A percentile compares a stretch with the other conserved stretches of the same genome.
Conservation (phyloP, 305 asterid species). For the Rubia peregrina region DNA sequence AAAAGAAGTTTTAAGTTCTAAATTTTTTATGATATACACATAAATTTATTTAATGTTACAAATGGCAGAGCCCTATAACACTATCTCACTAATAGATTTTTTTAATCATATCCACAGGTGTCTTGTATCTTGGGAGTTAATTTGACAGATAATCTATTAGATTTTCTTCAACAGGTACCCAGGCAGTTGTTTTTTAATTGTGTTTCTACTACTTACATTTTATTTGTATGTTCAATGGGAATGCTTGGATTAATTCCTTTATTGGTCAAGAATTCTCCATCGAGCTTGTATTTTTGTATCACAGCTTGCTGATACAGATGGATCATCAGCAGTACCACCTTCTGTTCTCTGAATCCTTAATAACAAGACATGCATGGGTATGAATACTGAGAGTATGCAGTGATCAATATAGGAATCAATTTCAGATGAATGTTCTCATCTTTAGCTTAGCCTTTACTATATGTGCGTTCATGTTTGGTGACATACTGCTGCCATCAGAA, state of each 20-base stretch:
- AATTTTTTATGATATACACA: not conserved
- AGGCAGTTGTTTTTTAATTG: slow-evolving; percentile 9
- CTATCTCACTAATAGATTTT: not conserved
- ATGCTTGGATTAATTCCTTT: not conserved
- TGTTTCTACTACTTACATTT: not conserved
- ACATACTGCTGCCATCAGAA: slow-evolving; percentile 75
- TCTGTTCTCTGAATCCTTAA: slow-evolving; percentile 72
- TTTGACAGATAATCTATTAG: slow-evolving; percentile 74
- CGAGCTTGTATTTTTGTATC: slow-evolving; percentile 6
- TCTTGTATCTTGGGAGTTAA: slow-evolving; percentile 81
- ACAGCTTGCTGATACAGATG: slow-evolving; percentile 92
- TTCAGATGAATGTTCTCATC: not conserved
- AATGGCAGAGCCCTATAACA: not conserved
- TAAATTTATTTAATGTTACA: not conserved
- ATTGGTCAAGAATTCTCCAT: slow-evolving; percentile 6
- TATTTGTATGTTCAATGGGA: not conserved
- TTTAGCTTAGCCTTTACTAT: not conserved
- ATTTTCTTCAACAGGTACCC: slow-evolving; percentile 84
- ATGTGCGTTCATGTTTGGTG: slow-evolving; percentile 99
- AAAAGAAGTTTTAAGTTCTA: not conserved
- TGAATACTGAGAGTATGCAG: not conserved
- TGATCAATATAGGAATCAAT: not conserved
- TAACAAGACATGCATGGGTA: slow-evolving; percentile 96
- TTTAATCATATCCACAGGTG: slow-evolving; percentile 43
- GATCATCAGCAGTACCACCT: slow-evolving; percentile 85